Evolutionary conservation across 2,329 filamentous ascomycete genomes (phyloP).

Genomic region (Didymella pomorum): DNA sequence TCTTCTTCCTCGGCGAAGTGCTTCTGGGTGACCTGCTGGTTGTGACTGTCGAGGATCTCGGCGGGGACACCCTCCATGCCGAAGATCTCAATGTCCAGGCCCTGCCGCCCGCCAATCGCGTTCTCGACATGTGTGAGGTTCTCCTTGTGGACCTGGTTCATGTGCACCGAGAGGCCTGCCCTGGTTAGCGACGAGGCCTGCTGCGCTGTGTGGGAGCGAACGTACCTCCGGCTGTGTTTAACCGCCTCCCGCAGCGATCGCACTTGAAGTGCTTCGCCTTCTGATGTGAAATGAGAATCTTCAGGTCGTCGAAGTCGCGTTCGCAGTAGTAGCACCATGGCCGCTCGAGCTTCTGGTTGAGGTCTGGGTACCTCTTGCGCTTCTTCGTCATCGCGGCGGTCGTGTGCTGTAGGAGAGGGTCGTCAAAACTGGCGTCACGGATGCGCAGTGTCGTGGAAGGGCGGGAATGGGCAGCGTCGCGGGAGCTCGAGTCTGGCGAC

Average conservation of each 20-base stretch:
- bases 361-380: conserved; percentile 82
- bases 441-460: conserved; percentile 1
- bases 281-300: conserved; percentile 95
- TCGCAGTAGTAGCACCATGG: conserved; percentile 99
- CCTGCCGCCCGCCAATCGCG: conserved; percentile 83
- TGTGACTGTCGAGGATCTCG: conserved; percentile 82
- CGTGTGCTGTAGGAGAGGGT: neutral
- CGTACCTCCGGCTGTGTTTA: conserved; percentile 93
- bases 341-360: conserved; percentile 86
- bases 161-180: conserved; percentile 88
- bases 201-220: conserved; percentile 8
- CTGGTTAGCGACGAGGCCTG: conserved; percentile 18
- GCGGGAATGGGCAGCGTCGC: neutral
- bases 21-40: conserved; percentile 83
- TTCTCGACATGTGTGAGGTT: conserved; percentile 88
- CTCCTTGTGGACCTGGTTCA: conserved; percentile 99
- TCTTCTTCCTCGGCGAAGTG: conserved; percentile 88
- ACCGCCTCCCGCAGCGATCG: conserved; percentile 82
- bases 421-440: conserved; percentile 3
- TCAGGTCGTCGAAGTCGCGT: conserved; percentile 96
- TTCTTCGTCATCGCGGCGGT: conserved; percentile 67
- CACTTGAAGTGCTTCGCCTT: conserved; percentile 99
- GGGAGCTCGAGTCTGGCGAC: conserved; percentile 7
- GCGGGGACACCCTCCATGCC: conserved; percentile 97
- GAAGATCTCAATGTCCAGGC: conserved; percentile 93